Base-by-base conservation (phyloP, 352 stramenopile genomes). In the Phytopythium vexans region DNA sequence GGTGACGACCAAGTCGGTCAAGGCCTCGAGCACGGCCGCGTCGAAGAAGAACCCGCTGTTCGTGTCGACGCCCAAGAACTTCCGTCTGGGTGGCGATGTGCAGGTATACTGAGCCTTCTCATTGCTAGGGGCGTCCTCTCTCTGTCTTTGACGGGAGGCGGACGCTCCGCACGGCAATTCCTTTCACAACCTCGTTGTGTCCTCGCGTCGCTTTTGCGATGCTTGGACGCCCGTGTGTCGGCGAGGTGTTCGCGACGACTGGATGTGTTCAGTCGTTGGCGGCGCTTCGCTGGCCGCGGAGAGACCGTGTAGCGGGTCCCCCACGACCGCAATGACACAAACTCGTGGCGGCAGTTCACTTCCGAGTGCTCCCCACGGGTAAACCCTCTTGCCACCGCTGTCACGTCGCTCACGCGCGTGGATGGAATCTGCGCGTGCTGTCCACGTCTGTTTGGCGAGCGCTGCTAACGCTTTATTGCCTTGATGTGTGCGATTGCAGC, bases 41-140 rank as follows among this genome's bases (percentile, higher is more conserved):
- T 82, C 78, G 58, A 94, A 95, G 73, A 91, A 96, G 61, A 62
- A 95, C 74, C 97, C 97, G 16, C 85, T 99, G 49, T 99, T 99
- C 86, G 86, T 87, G 49, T 75, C 89, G 52, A 78, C 75, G 48
- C 95, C 95, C 58, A 96, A 96, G 67, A 98, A 93, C 77, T 98
- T 98, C 77, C 82, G 94, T 73, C 92, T 99, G 62, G 97, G 97
- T 60, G 91, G 95, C 70, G 92, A 97, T 68, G 91, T 99, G 82
- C 95, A 97, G 84, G 91, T 94, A 95, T 77, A 82, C 66, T 69
- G 59, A 71, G 58, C 54, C 46, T 21, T 63, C 54, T 36, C 50
- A n/a, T 70, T 21, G 37, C 41, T 14, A 32, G 33, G 35, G 12
- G 4, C 41, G 38, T 32, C 37, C 37, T 43, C 27, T 40, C 40